phyloP scores from a whole-genome alignment of 345 rosid genomes.

The Salix viminalis region DNA sequence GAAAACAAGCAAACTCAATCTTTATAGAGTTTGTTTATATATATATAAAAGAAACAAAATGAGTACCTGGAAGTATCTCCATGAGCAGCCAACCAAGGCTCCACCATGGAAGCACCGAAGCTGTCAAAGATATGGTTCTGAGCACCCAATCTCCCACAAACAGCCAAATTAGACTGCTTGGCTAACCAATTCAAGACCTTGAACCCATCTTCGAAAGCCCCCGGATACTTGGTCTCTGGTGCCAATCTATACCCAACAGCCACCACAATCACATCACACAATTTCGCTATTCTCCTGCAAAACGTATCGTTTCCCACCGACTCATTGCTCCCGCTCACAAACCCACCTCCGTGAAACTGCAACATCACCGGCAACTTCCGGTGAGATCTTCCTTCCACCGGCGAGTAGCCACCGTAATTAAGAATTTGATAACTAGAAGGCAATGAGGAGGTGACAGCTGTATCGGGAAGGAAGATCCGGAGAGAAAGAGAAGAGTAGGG shows the following conservation, averaged over 20 bases:
- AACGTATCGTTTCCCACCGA: constrained; percentile 61
- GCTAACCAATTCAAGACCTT: constrained; percentile 75
- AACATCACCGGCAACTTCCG: constrained; percentile 71
- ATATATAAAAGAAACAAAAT: background rate
- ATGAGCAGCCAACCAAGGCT: constrained; percentile 82
- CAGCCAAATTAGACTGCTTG: constrained; percentile 69
- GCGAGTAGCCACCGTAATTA: constrained; percentile 60
- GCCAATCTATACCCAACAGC: constrained; percentile 89
- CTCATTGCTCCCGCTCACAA: constrained; percentile 70
- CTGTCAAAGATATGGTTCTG: constrained; percentile 46
- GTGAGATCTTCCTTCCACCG: constrained; percentile 27
- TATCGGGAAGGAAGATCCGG: constrained; percentile 64
- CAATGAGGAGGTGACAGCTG: constrained; percentile 14
- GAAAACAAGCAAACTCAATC: background rate
- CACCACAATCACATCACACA: constrained; percentile 72
- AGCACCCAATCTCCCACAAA: constrained; percentile 24
- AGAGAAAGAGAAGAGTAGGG: constrained; percentile 56
- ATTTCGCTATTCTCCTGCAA: constrained; percentile 65
- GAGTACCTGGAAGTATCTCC: constrained; percentile 60
- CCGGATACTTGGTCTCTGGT: constrained; percentile 74
- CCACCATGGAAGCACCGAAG: constrained; percentile 74
- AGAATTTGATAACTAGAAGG: background rate
- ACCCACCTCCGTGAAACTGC: constrained; percentile 98
- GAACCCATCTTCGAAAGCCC: constrained; percentile 77
- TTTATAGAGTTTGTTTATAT: background rate